Conservation (phyloP, 1,284 basidiomycete species). For the Leccinum fallax region DNA sequence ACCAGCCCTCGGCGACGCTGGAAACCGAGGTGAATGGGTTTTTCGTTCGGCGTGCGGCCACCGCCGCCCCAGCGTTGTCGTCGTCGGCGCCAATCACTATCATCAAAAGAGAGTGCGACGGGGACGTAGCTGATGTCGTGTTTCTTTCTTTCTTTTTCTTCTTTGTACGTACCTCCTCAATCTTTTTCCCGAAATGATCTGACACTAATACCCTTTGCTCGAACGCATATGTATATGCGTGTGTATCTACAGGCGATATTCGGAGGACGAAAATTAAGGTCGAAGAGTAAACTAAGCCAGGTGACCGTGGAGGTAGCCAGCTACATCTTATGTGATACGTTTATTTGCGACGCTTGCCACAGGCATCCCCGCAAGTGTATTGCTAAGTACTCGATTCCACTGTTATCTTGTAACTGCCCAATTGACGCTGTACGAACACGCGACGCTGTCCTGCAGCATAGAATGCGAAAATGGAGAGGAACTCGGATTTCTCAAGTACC, state of each 20-base stretch:
- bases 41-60: not conserved
- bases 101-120: not conserved
- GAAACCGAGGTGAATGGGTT: not conserved
- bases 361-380: not conserved
- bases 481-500: too few species aligned
- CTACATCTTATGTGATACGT: not conserved
- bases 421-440: not conserved
- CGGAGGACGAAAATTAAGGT: not conserved
- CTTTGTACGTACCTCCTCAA: not conserved
- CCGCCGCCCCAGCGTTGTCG: not conserved
- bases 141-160: conserved; percentile 26
- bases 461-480: too few species aligned
- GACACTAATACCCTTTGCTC: not conserved
- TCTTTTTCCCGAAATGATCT: not conserved
- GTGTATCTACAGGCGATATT: not conserved
- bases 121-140: not conserved
- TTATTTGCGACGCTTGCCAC: not conserved
- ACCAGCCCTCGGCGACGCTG: not conserved
- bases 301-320: not conserved
- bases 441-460: not conserved
- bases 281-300: not conserved
- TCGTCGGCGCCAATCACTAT: not conserved
- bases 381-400: not conserved
- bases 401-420: not conserved
- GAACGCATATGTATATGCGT: too few species aligned